Conservation (phyloP, 345 rosid species). For the Streptanthus diversifolius region DNA sequence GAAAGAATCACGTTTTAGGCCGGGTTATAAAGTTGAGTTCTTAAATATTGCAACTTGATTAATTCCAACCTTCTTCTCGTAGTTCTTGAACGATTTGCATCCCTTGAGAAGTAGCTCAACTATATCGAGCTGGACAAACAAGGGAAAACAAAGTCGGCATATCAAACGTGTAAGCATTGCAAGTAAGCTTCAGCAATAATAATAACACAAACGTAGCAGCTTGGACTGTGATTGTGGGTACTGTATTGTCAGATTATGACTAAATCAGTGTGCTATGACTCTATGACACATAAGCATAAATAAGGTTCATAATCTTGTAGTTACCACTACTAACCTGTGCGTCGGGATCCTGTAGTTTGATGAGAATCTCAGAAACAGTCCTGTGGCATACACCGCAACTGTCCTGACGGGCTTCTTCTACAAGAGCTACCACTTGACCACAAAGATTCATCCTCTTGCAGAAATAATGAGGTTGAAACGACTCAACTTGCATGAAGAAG, state of each 20-base stretch:
- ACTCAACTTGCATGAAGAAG: slow-evolving; percentile 60
- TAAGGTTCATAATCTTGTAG: neutral
- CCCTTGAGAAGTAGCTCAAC: slow-evolving; percentile 73
- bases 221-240: neutral
- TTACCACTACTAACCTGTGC: slow-evolving; percentile 55
- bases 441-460: slow-evolving; percentile 74
- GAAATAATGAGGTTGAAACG: slow-evolving; percentile 53
- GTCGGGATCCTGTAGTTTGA: slow-evolving; percentile 81
- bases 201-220: neutral
- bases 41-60: neutral
- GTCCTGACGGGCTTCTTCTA: slow-evolving; percentile 51
- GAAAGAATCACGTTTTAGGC: neutral
- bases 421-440: slow-evolving; percentile 40
- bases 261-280: neutral
- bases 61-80: slow-evolving; percentile 55
- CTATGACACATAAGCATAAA: neutral
- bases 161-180: neutral
- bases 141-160: slow-evolving; percentile 7
- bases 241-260: neutral
- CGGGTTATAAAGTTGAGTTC: neutral
- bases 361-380: slow-evolving; percentile 65
- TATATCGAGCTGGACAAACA: slow-evolving; percentile 47
- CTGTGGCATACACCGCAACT: slow-evolving; percentile 68
- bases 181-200: neutral
- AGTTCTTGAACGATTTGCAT: slow-evolving; percentile 67